phyloP scores from a whole-genome alignment of 2,329 filamentous ascomycete genomes.

The Nigrospora oryzae region DNA sequence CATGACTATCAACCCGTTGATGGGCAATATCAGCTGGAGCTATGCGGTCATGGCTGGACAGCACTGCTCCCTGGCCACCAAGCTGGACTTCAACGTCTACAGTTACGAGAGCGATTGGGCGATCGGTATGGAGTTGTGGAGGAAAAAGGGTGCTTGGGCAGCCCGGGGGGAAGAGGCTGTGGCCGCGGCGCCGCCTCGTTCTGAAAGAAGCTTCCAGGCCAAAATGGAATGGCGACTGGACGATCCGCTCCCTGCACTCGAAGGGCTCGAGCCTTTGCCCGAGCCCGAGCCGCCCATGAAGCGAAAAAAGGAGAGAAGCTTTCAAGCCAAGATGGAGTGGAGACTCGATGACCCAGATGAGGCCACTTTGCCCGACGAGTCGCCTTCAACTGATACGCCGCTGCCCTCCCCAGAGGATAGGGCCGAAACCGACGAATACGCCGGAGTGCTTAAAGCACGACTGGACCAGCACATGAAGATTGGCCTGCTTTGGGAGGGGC shows the following conservation, averaged over 20 bases:
- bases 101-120: constrained; percentile 95
- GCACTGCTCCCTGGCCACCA: constrained; percentile 76
- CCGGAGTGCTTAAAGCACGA: constrained; percentile 82
- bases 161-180: constrained; percentile 23
- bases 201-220: constrained; percentile 35
- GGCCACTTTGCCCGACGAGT: constrained; percentile 1
- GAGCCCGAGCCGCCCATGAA: constrained; percentile 5
- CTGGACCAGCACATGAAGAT: constrained; percentile 84
- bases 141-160: constrained; percentile 42
- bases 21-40: constrained; percentile 84
- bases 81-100: constrained; percentile 96
- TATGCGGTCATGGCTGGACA: constrained; percentile 85
- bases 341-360: constrained; percentile 32
- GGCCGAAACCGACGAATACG: constrained; percentile 52
- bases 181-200: constrained; percentile 9
- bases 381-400: too few species aligned
- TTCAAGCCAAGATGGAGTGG: constrained; percentile 46
- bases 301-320: constrained; percentile 31
- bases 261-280: constrained; percentile 2
- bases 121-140: constrained; percentile 89
- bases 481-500: constrained; percentile 84
- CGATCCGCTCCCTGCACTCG: constrained; percentile 14
- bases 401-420: not conserved
- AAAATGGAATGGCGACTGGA: constrained; percentile 43
- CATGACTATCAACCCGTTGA: constrained; percentile 84